Evolutionary conservation across 345 rosid genomes (phyloP).

Genomic region (Cardiospermum halicacabum): DNA sequence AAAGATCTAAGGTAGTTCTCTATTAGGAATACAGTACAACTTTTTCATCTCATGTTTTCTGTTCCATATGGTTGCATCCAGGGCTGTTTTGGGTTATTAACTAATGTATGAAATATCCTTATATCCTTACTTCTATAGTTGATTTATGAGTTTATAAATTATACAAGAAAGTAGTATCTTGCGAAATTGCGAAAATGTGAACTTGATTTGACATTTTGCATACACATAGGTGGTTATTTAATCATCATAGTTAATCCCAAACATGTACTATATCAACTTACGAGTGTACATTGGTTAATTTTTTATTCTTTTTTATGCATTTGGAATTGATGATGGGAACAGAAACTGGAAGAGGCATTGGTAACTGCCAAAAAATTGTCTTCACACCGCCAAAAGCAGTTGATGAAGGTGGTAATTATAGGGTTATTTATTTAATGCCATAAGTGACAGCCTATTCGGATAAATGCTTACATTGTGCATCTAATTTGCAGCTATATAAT

Average conservation of each 20-base stretch:
- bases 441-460: slow-evolving; percentile 11
- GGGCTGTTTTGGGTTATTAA: no score
- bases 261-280: no score
- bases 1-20: slow-evolving; percentile 52
- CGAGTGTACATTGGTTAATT: no score
- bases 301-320: not conserved
- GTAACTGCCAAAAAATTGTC: slow-evolving; percentile 55
- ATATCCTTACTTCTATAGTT: no score
- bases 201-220: no score
- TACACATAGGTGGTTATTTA: no score
- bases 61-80: no score
- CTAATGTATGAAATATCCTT: no score
- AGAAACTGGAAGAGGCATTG: slow-evolving; percentile 75
- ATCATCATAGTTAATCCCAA: no score
- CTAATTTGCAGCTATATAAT: slow-evolving; percentile 54
- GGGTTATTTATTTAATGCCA: slow-evolving; percentile 3
- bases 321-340: slow-evolving; percentile 26
- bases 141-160: no score
- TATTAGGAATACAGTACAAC: not conserved
- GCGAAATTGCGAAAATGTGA: no score
- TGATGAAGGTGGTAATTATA: slow-evolving; percentile 52
- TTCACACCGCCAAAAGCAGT: slow-evolving; percentile 50
- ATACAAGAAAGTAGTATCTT: no score
- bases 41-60: not conserved
- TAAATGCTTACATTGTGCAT: slow-evolving; percentile 12